These are phyloP conservation scores for Platismatia glauca DNA, from an alignment of 495 filamentous ascomycete species.

Conservation along the genomic window DNA sequence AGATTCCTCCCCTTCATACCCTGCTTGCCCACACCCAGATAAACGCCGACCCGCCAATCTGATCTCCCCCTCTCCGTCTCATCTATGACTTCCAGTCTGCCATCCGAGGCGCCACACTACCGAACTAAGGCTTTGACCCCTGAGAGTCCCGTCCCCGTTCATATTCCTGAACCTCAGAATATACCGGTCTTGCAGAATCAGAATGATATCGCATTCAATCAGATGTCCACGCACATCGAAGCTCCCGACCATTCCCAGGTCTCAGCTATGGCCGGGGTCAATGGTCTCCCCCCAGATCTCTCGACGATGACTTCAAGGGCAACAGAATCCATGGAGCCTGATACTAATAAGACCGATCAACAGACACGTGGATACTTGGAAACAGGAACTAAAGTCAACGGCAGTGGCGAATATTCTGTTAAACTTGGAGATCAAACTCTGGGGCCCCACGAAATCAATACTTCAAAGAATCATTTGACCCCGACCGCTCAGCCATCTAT, in stretches of 20 bases:
- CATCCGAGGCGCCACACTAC: constrained; percentile 56
- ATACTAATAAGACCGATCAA: not conserved
- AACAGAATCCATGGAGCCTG: not conserved
- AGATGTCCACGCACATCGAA: constrained; percentile 47
- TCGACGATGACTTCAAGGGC: not conserved
- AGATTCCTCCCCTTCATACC: not conserved
- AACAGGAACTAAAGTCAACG: constrained; percentile 21
- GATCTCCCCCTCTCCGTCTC: constrained; percentile 16
- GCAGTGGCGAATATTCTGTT: constrained; percentile 40
- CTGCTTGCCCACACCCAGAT: not conserved
- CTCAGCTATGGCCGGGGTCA: not conserved
- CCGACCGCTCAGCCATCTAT: constrained; percentile 23
- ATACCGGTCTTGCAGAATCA: constrained; percentile 64
- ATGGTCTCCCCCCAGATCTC: constrained; percentile 1
- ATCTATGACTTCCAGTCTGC: constrained; percentile 55
- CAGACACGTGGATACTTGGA: not conserved
- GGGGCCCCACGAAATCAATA: constrained; percentile 19
- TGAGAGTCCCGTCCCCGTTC: constrained; percentile 61
- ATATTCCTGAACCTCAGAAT: constrained; percentile 59
- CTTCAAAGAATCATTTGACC: constrained; percentile 12
- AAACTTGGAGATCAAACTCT: constrained; percentile 35
- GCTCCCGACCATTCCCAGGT: constrained; percentile 11
- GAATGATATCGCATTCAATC: constrained; percentile 65
- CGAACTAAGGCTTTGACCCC: constrained; percentile 62
- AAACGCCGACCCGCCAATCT: not conserved